Percentiles rank a stretch among this genome's conserved stretches.
Evolutionary conservation across 352 stramenopile genomes (phyloP).

Genomic region (Saprolegnia diclina): DNA sequence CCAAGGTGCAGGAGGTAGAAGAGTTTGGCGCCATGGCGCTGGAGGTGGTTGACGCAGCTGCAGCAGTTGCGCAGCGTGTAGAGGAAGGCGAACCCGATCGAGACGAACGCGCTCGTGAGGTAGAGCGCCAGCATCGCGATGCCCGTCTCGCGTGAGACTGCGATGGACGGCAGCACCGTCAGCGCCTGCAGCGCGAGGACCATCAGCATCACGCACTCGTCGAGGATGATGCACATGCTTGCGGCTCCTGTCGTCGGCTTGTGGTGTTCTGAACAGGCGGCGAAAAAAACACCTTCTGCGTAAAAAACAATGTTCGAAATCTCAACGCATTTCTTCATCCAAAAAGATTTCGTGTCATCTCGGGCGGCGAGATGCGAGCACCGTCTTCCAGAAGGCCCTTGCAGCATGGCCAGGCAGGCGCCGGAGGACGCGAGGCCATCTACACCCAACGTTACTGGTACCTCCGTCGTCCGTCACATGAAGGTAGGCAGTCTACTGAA

Average conservation of each 20-base stretch:
- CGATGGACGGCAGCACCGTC: constrained; percentile 16
- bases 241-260: neutral
- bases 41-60: constrained; percentile 6
- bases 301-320: constrained; percentile 5
- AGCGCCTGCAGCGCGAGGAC: constrained; percentile 15
- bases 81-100: constrained; percentile 11
- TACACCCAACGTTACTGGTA: no score
- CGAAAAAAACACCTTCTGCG: neutral
- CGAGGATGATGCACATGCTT: constrained; percentile 24
- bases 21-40: constrained; percentile 17
- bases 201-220: constrained; percentile 22
- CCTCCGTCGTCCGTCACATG: no score
- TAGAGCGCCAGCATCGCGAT: constrained; percentile 15
- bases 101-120: constrained; percentile 7
- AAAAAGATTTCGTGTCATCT: no score
- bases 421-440: no score
- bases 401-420: no score
- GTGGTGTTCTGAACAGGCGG: neutral
- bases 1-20: constrained; percentile 23
- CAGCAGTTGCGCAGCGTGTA: constrained; percentile 22
- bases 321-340: neutral
- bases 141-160: constrained; percentile 7
- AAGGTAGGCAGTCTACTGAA: no score
- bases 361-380: no score
- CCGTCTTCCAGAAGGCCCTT: no score